Base-by-base conservation (phyloP, 2,329 filamentous ascomycete species). In the Lanzia echinophila region DNA sequence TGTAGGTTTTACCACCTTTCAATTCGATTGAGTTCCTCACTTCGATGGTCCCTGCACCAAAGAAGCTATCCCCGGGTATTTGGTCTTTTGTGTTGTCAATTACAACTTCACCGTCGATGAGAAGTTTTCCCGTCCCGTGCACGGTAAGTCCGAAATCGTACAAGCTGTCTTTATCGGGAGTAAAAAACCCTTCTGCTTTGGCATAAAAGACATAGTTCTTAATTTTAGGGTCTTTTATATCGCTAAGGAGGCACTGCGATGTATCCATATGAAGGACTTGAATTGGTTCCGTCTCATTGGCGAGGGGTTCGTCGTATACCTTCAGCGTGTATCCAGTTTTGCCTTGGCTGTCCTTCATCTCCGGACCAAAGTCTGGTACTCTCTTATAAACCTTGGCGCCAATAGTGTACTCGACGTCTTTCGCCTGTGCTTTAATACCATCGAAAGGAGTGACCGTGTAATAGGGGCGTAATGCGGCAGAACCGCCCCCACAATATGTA, bases 391-490 rank as follows among this genome's bases (percentile, higher is more conserved):
- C 24, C 8, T 28, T 28, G 24, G 24, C 24, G 8, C 24, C 24
- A 28, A 28, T 28, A 4, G 24, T 28, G 24, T 28, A 28, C 8
- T 28, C 24, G 47, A 50, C 24, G 24, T 28, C 4, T 28, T 28
- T 28, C 8, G 24, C 24, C 24, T 28, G 24, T 28, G 24, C 56
- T 45, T 49, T 56, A 45, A 90, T 87, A 8, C 86, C 86, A 53
- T 87, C 84, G 22, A 84, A 82, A 2, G 87, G 87, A 0, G 83
- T 88, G 19, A 90, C 76, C 46, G 86, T 85, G 56, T 84, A 83
- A 70, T 87, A 87, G 3, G 78, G 72, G 4, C 70, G 68, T 33
- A 82, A 68, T 0, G 80, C 77, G 1, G 84, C 84, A 4, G 82
- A 86, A 22, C 84, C 84, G 56, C 84, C 84, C 34, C 84, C 84